Evolutionary conservation across 1,284 basidiomycete species (phyloP), one percentile per base, ranked within the genome.

Genomic region (Marasmius oreades): DNA sequence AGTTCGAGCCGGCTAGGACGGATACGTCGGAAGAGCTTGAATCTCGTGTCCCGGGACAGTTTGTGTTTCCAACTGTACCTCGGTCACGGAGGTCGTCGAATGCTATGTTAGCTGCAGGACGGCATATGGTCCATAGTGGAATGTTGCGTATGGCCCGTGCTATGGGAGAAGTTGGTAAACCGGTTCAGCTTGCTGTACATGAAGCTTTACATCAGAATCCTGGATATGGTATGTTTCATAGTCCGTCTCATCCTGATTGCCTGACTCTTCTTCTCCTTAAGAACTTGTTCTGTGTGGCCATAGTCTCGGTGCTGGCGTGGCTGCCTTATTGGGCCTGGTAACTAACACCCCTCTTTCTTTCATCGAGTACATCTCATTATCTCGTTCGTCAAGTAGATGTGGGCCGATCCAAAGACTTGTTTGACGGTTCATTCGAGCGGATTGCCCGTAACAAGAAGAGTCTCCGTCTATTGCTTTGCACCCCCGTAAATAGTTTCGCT

Each of bases 281-380:
- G 88, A 88, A 57, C 72, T 92, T 22, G 78, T 91, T 11, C 70
- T 92, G 45, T 89, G 86, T 61, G 94, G 94, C 1, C 94, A 96
- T 90, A 5, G 87, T 90, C 0, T 77, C 80, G 46, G 89, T 88
- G 65, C 78, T 86, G 10, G 66, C 90, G 44, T 69, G 88, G 56
- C 0, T 88, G 78, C 64, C 78, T 81, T 23, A 82, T 78, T 61
- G 73, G 79, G 51, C 63, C 69, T 52, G 74, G 81, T 82, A 58
- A 26, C 79, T 71, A 5, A 26, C 10, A 26, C 23, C 58, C 46
- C 28, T 47, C 6, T 24, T 37, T 4, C 14, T 23, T 53, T 36
- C 24, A 16, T 36, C 11, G 42, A 36, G 12, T 22, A 36, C 33
- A 51, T 18, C n/a, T n/a, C n/a, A n/a, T 60, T 43, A 43, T 28